A percentile compares a stretch with the other conserved stretches of the same genome.
Conservation (phyloP, 768 basidiomycete species). For the Leccinum longicurvipes region DNA sequence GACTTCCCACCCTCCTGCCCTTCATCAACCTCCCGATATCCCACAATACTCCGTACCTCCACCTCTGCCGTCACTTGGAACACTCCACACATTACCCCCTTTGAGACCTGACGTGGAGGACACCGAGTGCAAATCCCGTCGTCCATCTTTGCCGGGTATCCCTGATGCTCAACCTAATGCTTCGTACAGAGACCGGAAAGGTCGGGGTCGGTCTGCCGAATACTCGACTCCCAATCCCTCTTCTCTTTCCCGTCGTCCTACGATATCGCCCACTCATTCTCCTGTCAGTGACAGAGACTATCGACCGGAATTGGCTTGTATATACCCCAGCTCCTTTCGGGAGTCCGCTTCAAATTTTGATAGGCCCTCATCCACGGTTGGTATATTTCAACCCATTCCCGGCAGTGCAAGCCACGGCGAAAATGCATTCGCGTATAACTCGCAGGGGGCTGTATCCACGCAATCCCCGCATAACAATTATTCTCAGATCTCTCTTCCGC, state of each 20-base stretch:
- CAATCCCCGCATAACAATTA: constrained; percentile 11
- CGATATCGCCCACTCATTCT: not conserved
- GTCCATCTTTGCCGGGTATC: constrained; percentile 26
- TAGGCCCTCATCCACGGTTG: constrained; percentile 19
- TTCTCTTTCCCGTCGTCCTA: constrained; percentile 4
- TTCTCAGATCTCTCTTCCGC: constrained; percentile 31
- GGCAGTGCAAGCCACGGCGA: constrained; percentile 7
- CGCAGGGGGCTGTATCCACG: constrained; percentile 2
- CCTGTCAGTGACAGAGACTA: constrained; percentile 13
- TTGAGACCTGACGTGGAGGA: constrained; percentile 25
- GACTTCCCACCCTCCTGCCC: constrained; percentile 19
- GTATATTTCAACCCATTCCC: constrained; percentile 9
- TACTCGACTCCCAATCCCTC: constrained; percentile 1
- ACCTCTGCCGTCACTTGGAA: constrained; percentile 22
- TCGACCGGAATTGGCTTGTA: constrained; percentile 15
- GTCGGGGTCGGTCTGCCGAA: constrained; percentile 15
- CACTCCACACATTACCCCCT: constrained; percentile 26
- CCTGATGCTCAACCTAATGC: constrained; percentile 8
- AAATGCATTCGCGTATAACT: constrained; percentile 6
- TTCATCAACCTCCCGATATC: constrained; percentile 21
- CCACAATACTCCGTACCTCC: constrained; percentile 28
- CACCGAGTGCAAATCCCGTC: constrained; percentile 31
- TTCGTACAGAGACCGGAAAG: constrained; percentile 12
- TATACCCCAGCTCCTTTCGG: constrained; percentile 17
- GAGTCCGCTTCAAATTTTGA: constrained; percentile 16